Evolutionary conservation across 2,329 filamentous ascomycete genomes (phyloP).

Genomic region (Tolypocladium capitatum): DNA sequence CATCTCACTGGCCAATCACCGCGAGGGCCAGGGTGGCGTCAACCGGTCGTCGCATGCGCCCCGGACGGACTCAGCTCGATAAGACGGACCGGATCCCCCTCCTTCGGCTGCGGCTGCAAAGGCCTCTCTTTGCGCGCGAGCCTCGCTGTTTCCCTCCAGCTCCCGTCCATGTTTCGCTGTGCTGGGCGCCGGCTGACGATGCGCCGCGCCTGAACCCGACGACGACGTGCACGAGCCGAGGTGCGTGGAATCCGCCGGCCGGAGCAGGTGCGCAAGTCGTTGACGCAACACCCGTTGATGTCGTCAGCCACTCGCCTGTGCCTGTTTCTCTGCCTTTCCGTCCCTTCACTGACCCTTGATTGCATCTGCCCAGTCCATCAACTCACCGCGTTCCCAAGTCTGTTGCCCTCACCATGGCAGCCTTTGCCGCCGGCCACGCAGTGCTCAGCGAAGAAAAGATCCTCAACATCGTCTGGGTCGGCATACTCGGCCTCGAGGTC

Average conservation of each 20-base stretch:
- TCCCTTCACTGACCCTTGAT: background rate
- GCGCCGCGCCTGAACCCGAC: background rate
- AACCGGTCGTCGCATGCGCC: background rate
- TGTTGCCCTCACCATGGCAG: too few relatives aligned
- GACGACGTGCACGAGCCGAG: background rate
- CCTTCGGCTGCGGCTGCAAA: background rate
- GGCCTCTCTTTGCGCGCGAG: background rate
- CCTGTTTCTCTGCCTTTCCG: too few relatives aligned
- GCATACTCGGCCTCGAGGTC: constrained; percentile 30
- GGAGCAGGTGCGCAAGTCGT: background rate
- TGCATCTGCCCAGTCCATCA: too few relatives aligned
- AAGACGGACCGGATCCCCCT: background rate
- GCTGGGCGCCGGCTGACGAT: background rate
- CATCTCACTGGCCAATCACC: background rate
- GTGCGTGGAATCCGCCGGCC: background rate
- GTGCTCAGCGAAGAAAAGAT: constrained; percentile 23
- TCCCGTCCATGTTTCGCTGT: background rate
- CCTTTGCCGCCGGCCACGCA: constrained; percentile 14
- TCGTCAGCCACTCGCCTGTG: too few relatives aligned
- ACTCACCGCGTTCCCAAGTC: background rate
- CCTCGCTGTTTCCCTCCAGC: background rate
- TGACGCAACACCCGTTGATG: background rate
- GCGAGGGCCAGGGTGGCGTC: background rate
- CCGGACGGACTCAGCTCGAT: background rate
- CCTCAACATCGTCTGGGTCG: constrained; percentile 33